These are phyloP conservation scores for Kluyveromyces starmeri DNA, from an alignment of 805 yeast species.

Conservation along the genomic window DNA sequence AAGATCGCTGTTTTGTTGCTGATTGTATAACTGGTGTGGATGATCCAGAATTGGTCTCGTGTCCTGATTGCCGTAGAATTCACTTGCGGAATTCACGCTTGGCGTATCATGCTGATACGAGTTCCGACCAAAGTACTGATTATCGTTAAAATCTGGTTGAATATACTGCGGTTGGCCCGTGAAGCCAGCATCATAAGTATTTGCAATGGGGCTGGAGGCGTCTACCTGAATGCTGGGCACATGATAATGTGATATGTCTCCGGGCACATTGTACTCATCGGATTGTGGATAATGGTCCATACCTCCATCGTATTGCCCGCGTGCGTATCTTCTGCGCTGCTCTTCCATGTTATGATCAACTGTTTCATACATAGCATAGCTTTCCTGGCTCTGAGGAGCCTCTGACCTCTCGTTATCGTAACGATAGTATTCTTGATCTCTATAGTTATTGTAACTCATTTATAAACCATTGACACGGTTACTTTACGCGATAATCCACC, in stretches of 20 bases:
- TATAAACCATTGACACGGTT: too few species aligned
- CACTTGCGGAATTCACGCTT: conserved; percentile 7
- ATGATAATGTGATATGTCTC: conserved; percentile 8
- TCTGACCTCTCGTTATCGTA: neutral
- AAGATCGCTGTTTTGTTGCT: conserved; percentile 14
- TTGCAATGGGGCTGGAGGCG: conserved; percentile 1
- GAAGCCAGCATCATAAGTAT: conserved; percentile 1
- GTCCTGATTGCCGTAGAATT: conserved; percentile 7
- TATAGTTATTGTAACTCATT: conserved; percentile 1
- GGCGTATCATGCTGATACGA: conserved; percentile 6
- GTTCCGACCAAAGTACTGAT: conserved; percentile 17
- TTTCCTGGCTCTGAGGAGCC: neutral
- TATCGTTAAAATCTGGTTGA: conserved; percentile 19
- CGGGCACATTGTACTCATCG: neutral
- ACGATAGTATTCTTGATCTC: neutral
- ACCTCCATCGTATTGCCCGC: conserved; percentile 14
- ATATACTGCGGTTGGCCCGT: neutral
- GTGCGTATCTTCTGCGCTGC: neutral
- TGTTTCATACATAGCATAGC: neutral
- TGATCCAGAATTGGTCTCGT: conserved; percentile 20
- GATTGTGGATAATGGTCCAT: conserved; percentile 12
- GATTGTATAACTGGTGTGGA: conserved; percentile 6
- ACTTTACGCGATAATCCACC: too few species aligned
- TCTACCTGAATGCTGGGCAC: conserved; percentile 22
- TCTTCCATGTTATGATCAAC: neutral